Conservation (phyloP, 805 yeast species). For the Saturnispora halmiae region DNA sequence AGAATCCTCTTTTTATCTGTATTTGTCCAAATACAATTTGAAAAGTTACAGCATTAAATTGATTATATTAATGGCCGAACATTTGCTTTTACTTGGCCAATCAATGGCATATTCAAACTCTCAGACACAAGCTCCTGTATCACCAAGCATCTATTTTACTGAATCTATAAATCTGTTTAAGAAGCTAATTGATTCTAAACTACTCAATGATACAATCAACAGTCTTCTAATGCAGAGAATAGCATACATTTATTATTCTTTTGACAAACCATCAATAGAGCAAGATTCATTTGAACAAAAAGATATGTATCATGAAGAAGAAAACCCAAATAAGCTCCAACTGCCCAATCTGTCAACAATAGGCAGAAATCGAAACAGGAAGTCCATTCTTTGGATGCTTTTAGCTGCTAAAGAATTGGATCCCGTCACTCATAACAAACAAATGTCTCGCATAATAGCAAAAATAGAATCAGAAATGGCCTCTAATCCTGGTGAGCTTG, state of each 20-base stretch:
- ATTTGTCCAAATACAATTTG: conserved; percentile 58
- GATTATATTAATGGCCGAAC: conserved; percentile 57
- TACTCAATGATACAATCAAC: conserved; percentile 37
- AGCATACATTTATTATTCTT: conserved; percentile 25
- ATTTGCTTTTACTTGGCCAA: conserved; percentile 39
- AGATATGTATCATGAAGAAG: conserved; percentile 28
- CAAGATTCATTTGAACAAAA: neutral
- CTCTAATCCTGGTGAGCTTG: conserved; percentile 1
- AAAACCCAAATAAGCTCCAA: conserved; percentile 24
- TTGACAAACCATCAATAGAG: conserved; percentile 18
- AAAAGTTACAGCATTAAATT: conserved; percentile 66
- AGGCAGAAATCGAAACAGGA: conserved; percentile 57
- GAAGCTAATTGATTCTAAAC: conserved; percentile 36
- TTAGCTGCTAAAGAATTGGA: conserved; percentile 70
- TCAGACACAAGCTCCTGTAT: neutral
- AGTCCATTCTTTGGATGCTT: conserved; percentile 68
- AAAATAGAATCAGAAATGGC: conserved; percentile 17
- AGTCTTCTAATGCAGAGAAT: conserved; percentile 32
- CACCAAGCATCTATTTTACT: conserved; percentile 34
- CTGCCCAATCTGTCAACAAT: conserved; percentile 35
- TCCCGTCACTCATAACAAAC: conserved; percentile 21
- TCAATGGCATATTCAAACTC: conserved; percentile 21
- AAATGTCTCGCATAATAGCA: conserved; percentile 20
- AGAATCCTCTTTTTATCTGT: conserved; percentile 69
- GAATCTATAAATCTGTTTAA: conserved; percentile 38